A percentile compares a stretch with the other conserved stretches of the same genome.
Conservation (phyloP, 306 rosid species). For the Cotoneaster glaucophyllus region DNA sequence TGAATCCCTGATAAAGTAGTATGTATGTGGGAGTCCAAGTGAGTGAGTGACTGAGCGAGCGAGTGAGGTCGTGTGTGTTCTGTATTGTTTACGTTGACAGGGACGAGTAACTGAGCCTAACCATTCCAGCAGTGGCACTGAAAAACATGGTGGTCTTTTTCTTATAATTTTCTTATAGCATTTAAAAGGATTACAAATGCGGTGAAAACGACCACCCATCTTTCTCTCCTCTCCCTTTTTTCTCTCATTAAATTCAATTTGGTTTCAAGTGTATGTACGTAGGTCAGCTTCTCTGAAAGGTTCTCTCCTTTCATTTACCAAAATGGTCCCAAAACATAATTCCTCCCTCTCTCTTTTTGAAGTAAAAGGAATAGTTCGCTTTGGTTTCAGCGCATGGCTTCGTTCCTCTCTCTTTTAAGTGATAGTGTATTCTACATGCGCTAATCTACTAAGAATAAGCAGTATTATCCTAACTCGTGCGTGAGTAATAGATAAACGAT, state of each 20-base stretch:
- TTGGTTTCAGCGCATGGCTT: too few relatives aligned
- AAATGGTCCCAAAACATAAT: constrained; percentile 4
- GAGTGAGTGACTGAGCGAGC: too few relatives aligned
- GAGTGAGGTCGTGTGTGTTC: constrained; percentile 12
- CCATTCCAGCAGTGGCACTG: constrained; percentile 87
- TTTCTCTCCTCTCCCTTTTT: constrained; percentile 16
- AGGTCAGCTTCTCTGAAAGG: constrained; percentile 10
- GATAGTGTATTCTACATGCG: too few relatives aligned
- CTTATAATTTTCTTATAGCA: constrained; percentile 2
- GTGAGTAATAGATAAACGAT: too few relatives aligned
- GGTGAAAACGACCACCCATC: constrained; percentile 59
- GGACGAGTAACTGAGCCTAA: constrained; percentile 51
- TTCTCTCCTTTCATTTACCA: not conserved
- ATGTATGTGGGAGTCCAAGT: not conserved
- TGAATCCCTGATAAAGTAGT: not conserved
- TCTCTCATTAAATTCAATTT: constrained; percentile 9
- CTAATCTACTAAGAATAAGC: too few relatives aligned
- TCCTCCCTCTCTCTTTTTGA: not conserved
- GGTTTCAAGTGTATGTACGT: not conserved
- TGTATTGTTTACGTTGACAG: constrained; percentile 52
- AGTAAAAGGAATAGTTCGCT: too few relatives aligned
- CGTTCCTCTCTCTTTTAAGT: too few relatives aligned
- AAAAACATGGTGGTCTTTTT: constrained; percentile 55
- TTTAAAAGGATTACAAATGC: constrained; percentile 50
- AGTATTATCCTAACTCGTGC: too few relatives aligned